Base-by-base conservation (phyloP, 2,329 filamentous ascomycete genomes). In the Thielaviopsis populi region DNA sequence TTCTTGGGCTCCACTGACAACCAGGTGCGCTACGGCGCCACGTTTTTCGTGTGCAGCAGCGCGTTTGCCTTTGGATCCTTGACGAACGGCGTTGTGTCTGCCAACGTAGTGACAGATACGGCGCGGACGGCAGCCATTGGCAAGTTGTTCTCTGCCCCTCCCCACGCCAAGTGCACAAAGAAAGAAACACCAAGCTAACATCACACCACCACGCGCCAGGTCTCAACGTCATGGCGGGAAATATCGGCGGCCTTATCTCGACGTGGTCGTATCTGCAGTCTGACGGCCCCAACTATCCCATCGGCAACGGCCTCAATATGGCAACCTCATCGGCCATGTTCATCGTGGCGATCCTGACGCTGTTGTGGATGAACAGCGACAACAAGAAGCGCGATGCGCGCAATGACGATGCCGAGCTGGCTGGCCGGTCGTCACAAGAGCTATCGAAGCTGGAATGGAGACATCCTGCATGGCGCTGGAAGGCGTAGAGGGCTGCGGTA, bases 241-340 rank as follows among this genome's bases (percentile, higher is more conserved):
- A 85, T 66, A 70, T 85, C n/a, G 83, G 83, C 1, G 83, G 82
- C 0, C 68, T 84, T 33, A 79, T 85, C 64, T 78, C 80, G 0
- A 86, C 83, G 0, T 87, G 84, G 84, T 78, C 76, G 1, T 87
- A 85, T 72, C 69, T 87, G 53, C 79, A 80, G 0, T 80, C 74
- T 62, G 86, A 89, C 68, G 80, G 68, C 0, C 86, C 86, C 0
- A 73, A 87, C 66, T 90, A 83, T 69, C 81, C 75, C 30, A 87
- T 88, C 53, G 87, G 86, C 0, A 89, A 89, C 70, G 85, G 85
- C 0, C 70, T 89, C 19, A 89, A 89, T 70, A 69, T 88, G 53
- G 86, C 81, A 0, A 83, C 82, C 0, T 77, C 77, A n/a, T 77
- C 76, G n/a, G 74, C 74, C 1, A 82, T 82, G 1, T 70, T 88